phyloP scores from a whole-genome alignment of 164 flowering plant genomes.

The Vitis cinerea region DNA sequence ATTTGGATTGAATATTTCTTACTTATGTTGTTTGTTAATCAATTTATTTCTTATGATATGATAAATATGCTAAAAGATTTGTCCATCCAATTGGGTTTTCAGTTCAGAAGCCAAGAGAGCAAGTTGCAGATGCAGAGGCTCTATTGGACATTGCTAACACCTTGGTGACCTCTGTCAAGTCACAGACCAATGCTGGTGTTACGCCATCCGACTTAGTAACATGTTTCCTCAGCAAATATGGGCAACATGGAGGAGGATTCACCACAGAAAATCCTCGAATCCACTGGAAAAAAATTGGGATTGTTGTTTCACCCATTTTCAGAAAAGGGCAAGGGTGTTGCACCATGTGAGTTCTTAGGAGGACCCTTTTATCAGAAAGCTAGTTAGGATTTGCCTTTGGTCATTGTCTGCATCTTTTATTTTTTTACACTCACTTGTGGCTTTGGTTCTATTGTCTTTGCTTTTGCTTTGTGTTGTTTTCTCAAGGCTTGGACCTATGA shows the following conservation, averaged over 20 bases:
- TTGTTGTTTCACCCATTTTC: slow-evolving; percentile 50
- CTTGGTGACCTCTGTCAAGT: slow-evolving; percentile 54
- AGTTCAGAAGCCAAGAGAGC: slow-evolving; percentile 92
- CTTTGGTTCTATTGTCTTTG: neutral
- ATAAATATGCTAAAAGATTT: neutral
- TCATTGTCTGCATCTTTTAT: neutral
- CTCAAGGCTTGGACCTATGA: slow-evolving; percentile 88
- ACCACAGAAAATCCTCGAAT: slow-evolving; percentile 29
- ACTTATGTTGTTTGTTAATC: neutral
- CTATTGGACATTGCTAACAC: slow-evolving; percentile 69
- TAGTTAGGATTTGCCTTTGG: neutral
- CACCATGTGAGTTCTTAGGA: slow-evolving; percentile 53
- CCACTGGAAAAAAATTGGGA: slow-evolving; percentile 68
- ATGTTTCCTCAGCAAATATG: slow-evolving; percentile 49
- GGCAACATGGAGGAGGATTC: slow-evolving; percentile 20
- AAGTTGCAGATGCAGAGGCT: slow-evolving; percentile 96
- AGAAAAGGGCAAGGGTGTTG: slow-evolving; percentile 45
- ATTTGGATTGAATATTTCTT: neutral
- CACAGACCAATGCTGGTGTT: slow-evolving; percentile 51
- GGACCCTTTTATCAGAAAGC: neutral
- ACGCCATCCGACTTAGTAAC: slow-evolving; percentile 65
- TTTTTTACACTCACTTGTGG: neutral
- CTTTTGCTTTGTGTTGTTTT: slow-evolving; percentile 1
- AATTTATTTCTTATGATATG: neutral
- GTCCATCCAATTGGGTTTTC: slow-evolving; percentile 12